Conservation (phyloP, 2,329 filamentous ascomycete species). For the Alternaria longipes region DNA sequence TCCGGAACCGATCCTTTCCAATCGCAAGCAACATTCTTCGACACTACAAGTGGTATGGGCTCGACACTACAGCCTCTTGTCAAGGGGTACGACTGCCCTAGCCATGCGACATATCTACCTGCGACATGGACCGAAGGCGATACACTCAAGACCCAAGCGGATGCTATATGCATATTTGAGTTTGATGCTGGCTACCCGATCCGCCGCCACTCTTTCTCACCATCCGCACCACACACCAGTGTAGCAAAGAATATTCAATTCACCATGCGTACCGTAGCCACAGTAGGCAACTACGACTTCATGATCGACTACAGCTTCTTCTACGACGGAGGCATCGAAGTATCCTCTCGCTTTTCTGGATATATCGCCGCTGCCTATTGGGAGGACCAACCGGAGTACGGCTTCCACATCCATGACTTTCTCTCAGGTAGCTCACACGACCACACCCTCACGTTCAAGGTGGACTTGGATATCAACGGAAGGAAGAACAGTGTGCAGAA, state of each 20-base stretch:
- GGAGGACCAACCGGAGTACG: constrained; percentile 45
- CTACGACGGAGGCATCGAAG: constrained; percentile 39
- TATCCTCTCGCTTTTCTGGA: constrained; percentile 37
- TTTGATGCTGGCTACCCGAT: constrained; percentile 41
- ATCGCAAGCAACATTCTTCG: constrained; percentile 59
- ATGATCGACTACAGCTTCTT: constrained; percentile 40
- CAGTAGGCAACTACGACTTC: constrained; percentile 55
- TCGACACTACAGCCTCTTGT: constrained; percentile 55
- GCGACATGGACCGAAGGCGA: constrained; percentile 52
- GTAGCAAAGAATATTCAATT: constrained; percentile 51
- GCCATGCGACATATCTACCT: constrained; percentile 62
- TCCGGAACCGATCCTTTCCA: constrained; percentile 60
- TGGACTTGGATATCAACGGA: constrained; percentile 52
- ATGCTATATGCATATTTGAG: constrained; percentile 52
- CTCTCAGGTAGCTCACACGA: constrained; percentile 50
- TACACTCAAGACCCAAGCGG: constrained; percentile 52
- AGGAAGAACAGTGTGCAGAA: constrained; percentile 48
- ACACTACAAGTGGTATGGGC: constrained; percentile 61
- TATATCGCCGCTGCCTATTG: constrained; percentile 42
- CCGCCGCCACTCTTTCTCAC: constrained; percentile 37
- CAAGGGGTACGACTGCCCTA: constrained; percentile 63
- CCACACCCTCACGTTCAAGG: constrained; percentile 55
- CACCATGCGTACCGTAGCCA: constrained; percentile 58
- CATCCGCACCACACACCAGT: constrained; percentile 33
- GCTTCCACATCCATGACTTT: constrained; percentile 51